A percentile compares a stretch with the other conserved stretches of the same genome.
Evolutionary conservation across 805 yeast species (phyloP).

Genomic region (Saccharomycopsis sp.): DNA sequence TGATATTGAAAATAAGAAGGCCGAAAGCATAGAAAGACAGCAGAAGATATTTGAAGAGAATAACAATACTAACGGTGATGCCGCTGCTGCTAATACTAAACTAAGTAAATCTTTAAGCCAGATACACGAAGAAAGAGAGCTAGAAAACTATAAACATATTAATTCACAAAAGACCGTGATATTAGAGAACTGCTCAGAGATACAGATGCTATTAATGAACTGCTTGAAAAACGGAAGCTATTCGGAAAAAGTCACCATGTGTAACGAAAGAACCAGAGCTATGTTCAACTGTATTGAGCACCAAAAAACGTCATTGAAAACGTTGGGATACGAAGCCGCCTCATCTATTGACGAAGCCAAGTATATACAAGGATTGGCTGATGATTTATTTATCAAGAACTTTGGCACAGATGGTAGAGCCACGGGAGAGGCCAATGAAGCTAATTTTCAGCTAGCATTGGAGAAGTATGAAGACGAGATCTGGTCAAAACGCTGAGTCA

Average conservation of each 20-base stretch:
- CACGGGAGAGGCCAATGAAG: constrained; percentile 6
- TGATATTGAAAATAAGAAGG: constrained; percentile 15
- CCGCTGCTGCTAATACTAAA: neutral
- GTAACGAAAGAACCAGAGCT: constrained; percentile 16
- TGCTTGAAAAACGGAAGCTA: constrained; percentile 19
- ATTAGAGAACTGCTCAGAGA: constrained; percentile 21
- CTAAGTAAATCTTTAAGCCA: neutral
- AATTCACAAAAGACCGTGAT: constrained; percentile 10
- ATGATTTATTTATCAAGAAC: constrained; percentile 20
- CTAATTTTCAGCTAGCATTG: constrained; percentile 6
- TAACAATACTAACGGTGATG: neutral
- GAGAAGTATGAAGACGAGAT: constrained; percentile 9
- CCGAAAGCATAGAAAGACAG: constrained; percentile 7
- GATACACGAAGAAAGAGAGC: constrained; percentile 1
- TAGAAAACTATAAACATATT: constrained; percentile 9
- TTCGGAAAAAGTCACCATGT: constrained; percentile 15
- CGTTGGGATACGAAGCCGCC: constrained; percentile 16
- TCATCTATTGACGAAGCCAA: constrained; percentile 16
- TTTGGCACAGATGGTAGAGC: constrained; percentile 19
- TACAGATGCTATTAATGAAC: constrained; percentile 13
- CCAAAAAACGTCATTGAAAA: constrained; percentile 14
- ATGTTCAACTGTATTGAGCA: constrained; percentile 17
- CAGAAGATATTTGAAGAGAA: neutral
- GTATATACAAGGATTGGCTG: constrained; percentile 17
- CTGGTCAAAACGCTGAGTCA: constrained; percentile 9